Conservation (phyloP, 192 early-diverging fungal genomes). For the Coemansia aciculifera region DNA sequence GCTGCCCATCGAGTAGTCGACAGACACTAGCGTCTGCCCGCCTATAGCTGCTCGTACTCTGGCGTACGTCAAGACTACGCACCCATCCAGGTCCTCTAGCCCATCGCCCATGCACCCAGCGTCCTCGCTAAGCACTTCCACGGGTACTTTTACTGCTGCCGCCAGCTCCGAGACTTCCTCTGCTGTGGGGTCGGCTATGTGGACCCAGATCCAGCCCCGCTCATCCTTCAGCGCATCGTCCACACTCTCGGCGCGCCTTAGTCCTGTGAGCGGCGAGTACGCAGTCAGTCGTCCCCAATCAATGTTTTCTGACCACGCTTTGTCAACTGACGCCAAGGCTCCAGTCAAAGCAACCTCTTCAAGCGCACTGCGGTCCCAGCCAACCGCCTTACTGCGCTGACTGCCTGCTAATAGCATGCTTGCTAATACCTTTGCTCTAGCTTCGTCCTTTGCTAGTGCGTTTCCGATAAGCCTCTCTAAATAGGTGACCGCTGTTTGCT, state of each 20-base stretch:
- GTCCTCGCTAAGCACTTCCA: background rate
- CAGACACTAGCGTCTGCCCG: background rate
- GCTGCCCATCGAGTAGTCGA: conserved; percentile 1
- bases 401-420: background rate
- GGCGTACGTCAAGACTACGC: conserved; percentile 6
- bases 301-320: background rate
- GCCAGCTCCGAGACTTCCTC: conserved; percentile 61
- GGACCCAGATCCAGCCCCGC: conserved; percentile 60
- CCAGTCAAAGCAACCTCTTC: conserved; percentile 17
- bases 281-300: background rate
- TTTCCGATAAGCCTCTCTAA: background rate
- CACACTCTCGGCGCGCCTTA: background rate
- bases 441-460: background rate
- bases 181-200: conserved; percentile 61
- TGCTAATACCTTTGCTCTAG: background rate
- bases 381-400: background rate
- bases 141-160: conserved; percentile 33
- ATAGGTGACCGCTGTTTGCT: background rate
- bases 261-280: background rate
- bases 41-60: conserved; percentile 17
- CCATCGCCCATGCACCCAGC: background rate
- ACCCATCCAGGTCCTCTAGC: conserved; percentile 17
- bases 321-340: background rate
- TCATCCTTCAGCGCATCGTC: background rate
- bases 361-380: conserved; percentile 18